These are phyloP conservation scores for Laguncularia racemosa DNA, from an alignment of 345 rosid genomes.

Conservation along the genomic window DNA sequence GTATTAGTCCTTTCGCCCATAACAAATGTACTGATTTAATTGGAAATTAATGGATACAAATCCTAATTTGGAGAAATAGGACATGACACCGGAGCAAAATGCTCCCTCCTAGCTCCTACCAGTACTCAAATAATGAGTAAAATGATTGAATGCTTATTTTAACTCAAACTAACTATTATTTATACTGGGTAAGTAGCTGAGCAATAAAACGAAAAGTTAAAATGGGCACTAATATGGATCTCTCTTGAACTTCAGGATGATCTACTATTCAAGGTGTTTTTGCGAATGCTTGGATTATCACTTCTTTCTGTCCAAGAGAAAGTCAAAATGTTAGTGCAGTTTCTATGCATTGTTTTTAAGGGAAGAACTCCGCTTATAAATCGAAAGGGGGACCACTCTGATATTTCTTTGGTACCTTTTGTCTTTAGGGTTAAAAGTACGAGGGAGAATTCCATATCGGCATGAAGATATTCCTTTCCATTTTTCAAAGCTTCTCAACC, in stretches of 20 bases:
- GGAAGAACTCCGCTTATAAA: background rate
- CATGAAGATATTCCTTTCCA: slow-evolving; percentile 28
- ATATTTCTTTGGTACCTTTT: slow-evolving; percentile 4
- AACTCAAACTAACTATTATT: no score
- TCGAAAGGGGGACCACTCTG: slow-evolving; percentile 1
- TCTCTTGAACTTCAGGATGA: slow-evolving; percentile 56
- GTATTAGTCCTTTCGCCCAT: no score
- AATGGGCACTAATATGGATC: slow-evolving; percentile 6
- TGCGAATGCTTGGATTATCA: slow-evolving; percentile 47
- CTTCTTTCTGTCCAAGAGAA: slow-evolving; percentile 34
- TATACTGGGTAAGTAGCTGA: no score
- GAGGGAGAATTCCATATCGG: slow-evolving; percentile 19
- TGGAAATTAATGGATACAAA: no score
- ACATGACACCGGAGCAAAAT: no score
- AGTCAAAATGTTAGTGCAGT: slow-evolving; percentile 19
- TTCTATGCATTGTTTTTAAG: slow-evolving; percentile 8
- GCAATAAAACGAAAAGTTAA: no score
- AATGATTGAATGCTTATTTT: no score
- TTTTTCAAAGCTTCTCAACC: slow-evolving; percentile 47
- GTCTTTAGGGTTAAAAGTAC: slow-evolving; percentile 37
- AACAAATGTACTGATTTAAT: no score
- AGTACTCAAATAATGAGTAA: no score
- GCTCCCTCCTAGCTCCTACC: no score
- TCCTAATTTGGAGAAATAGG: no score
- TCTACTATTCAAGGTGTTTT: slow-evolving; percentile 66